Conservation (phyloP, 805 yeast species). For the Suhomyces prunicola region DNA sequence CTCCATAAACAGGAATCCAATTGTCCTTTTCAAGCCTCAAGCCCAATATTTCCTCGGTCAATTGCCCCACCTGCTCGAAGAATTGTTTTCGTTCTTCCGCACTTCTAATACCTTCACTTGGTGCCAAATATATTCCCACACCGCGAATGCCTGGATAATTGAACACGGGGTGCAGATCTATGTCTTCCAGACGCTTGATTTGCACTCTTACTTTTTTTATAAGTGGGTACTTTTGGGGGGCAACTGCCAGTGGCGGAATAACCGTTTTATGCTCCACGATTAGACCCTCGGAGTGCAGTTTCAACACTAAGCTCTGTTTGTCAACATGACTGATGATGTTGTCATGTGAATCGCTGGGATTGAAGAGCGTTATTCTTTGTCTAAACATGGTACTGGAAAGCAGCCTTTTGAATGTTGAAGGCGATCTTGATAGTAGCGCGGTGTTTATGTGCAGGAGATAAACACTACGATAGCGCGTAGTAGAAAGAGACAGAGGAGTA, state of each 20-base stretch:
- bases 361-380: constrained; percentile 32
- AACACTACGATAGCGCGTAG: not conserved
- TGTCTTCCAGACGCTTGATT: constrained; percentile 3
- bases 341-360: constrained; percentile 24
- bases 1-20: constrained; percentile 28
- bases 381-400: constrained; percentile 14
- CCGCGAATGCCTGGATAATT: constrained; percentile 25
- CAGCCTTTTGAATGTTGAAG: not conserved
- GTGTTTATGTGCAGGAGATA: not conserved
- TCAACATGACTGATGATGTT: constrained; percentile 15
- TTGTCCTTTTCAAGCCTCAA: constrained; percentile 12
- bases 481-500: not conserved
- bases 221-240: constrained; percentile 8
- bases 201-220: constrained; percentile 22
- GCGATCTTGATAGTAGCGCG: not conserved
- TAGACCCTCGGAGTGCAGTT: constrained; percentile 4
- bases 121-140: constrained; percentile 29
- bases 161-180: constrained; percentile 18
- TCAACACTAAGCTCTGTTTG: constrained; percentile 2
- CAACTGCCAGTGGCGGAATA: not conserved
- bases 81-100: constrained; percentile 12
- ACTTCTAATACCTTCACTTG: constrained; percentile 10
- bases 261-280: constrained; percentile 4
- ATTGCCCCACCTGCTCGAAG: constrained; percentile 16
- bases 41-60: constrained; percentile 17